Evolutionary conservation across 805 yeast genomes (phyloP), one percentile per base, ranked within the genome.

Genomic region (Barnettozyma siamensis): DNA sequence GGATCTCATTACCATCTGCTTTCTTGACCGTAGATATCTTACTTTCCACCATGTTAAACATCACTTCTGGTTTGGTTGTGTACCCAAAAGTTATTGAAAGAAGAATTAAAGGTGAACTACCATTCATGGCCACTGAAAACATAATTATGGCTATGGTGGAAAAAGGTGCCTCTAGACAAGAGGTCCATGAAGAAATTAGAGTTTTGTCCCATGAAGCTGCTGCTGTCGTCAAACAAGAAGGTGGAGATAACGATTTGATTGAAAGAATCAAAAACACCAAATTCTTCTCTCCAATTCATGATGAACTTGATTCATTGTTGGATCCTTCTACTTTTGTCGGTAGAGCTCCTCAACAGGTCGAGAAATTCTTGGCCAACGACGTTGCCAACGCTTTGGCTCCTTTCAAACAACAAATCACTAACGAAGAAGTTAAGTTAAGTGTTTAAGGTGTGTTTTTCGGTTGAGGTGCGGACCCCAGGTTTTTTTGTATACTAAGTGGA

Each of bases 131-230:
- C 53, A 93, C 99, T 44, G 99, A 93, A 71, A 93, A 93, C 69
- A 78, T 93, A 65, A 93, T 93, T 65, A 93, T 93, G 99, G 99
- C 99, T 40, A 93, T 93, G 97, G 99, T 93, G 44, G 95, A 88
- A 68, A 83, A 83, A 64, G 98, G 98, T 55, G 98, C 86, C 26
- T 88, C 95, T 26, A 84, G 99, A 76, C 99, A 93, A 73, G 96
- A 91, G 44, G 91, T 96, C 60, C 99, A 93, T 67, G 99, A 93
- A 72, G 84, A 85, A 68, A 89, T 93, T 68, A 82, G 99, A 68
- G 98, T 93, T 24, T 75, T 93, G 46, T 87, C 96, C 11, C 99
- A 93, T 65, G 91, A 93, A 71, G 99, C 99, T 11, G 89, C 95
- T 46, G 89, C 87, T 38, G 96, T 89, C 46, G 99, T 93, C 44